phyloP scores from a whole-genome alignment of 306 rosid species.

The Bauhinia variegata region DNA sequence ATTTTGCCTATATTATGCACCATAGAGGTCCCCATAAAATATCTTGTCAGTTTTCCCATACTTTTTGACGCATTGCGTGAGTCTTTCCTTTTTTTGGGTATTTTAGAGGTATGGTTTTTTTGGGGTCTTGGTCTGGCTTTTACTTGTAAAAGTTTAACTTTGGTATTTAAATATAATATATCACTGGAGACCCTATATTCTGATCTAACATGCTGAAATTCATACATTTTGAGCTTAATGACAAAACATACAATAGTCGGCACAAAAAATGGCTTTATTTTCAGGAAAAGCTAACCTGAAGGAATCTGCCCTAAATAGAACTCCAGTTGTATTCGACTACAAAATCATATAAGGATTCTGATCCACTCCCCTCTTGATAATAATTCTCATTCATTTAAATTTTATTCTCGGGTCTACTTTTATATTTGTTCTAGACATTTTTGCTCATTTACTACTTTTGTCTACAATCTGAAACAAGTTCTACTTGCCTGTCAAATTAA shows the following conservation, averaged over 20 bases:
- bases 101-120: too few species aligned
- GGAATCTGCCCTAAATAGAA: too few species aligned
- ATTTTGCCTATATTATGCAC: slow-evolving; percentile 15
- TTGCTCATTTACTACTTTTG: neutral
- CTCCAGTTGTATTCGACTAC: neutral
- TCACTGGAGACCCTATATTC: neutral
- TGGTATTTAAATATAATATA: neutral
- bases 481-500: neutral
- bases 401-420: too few species aligned
- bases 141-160: too few species aligned
- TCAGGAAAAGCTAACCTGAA: too few species aligned
- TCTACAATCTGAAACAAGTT: neutral
- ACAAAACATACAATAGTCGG: too few species aligned
- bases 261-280: too few species aligned
- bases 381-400: too few species aligned
- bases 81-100: too few species aligned
- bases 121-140: too few species aligned
- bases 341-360: neutral
- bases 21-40: slow-evolving; percentile 24
- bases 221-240: neutral
- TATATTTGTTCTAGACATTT: slow-evolving; percentile 7
- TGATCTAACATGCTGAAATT: slow-evolving; percentile 32
- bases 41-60: slow-evolving; percentile 1
- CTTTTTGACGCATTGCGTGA: slow-evolving; percentile 19
- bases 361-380: too few species aligned